Evolutionary conservation across 1,284 basidiomycete species (phyloP), one percentile per base, ranked within the genome.

Genomic region (Ustilago loliicola): DNA sequence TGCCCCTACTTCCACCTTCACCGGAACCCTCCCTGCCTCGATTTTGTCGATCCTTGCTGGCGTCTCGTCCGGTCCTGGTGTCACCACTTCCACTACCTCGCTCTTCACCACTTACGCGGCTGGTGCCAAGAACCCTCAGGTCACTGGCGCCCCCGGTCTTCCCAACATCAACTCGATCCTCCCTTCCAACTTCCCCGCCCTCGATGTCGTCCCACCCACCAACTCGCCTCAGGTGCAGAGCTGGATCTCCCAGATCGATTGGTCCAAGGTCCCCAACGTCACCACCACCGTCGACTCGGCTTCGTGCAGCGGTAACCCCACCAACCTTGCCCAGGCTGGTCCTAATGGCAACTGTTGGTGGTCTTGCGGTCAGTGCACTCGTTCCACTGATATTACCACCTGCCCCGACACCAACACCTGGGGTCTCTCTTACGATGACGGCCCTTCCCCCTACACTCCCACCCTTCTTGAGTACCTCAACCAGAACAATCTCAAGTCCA

Each of bases 331-430:
- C 9, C 87, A 93, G 80, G 79, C 77, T 25, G 68, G 85, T 5
- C 87, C 87, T 15, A 89, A 90, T 66, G 93, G 93, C 87, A 82
- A 71, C 66, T 76, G 76, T 60, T 95, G 93, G 93, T 95, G 93
- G 94, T 93, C 93, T 9, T 95, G 93, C 85, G 90, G 91, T 82
- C 92, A 93, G 42, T 91, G 90, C 86, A 93, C 93, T 8, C 90
- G 93, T 19, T 89, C 88, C 32, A 90, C 90, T 13, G 93, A 95
- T 84, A 89, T 95, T 77, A 90, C 91, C 68, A 87, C 89, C 25
- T 97, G 95, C 87, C 93, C 94, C 1, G 90, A 91, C 82, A 92
- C 92, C 88, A 85, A 90, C 82, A 93, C 92, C 8, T 96, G 94
- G 88, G 88, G 88, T 81, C 80, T 88, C 42, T 87, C 87, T 63